These are phyloP conservation scores for Eucalyptus marginata DNA, from an alignment of 345 rosid genomes.

Conservation along the genomic window DNA sequence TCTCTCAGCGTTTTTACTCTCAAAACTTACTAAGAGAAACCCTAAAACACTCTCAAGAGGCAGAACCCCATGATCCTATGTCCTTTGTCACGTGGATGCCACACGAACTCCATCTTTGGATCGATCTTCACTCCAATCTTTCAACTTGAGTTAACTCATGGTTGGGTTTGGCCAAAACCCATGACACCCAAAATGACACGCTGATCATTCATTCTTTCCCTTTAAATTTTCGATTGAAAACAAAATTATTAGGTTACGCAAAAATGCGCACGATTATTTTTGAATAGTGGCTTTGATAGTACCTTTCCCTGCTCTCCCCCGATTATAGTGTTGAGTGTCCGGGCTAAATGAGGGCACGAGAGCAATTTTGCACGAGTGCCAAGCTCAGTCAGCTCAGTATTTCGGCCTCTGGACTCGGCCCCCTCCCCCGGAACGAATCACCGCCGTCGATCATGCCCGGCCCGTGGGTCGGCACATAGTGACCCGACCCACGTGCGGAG, in stretches of 20 bases:
- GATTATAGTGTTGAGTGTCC: too few relatives aligned
- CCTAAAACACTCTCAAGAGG: too few relatives aligned
- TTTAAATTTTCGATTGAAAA: not conserved
- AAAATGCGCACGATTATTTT: not conserved
- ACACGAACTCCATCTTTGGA: accelerated
- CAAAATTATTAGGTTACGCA: too few relatives aligned
- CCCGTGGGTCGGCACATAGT: not conserved
- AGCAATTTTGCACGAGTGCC: not conserved
- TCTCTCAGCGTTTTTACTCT: too few relatives aligned
- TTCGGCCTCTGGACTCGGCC: not conserved
- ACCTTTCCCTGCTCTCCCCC: not conserved
- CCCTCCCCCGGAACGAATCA: not conserved
- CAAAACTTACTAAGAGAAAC: too few relatives aligned
- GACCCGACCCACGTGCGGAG: not conserved
- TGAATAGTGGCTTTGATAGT: not conserved
- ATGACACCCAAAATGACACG: not conserved
- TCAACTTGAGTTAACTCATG: not conserved
- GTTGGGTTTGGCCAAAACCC: not conserved
- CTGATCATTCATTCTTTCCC: not conserved
- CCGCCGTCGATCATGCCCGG: not conserved
- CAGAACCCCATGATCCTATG: not conserved
- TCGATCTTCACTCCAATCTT: not conserved
- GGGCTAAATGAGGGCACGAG: not conserved
- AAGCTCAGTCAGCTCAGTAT: not conserved
- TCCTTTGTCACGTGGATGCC: not conserved